Evolutionary conservation across 2,329 filamentous ascomycete genomes (phyloP).

Genomic region (Capronia americana): DNA sequence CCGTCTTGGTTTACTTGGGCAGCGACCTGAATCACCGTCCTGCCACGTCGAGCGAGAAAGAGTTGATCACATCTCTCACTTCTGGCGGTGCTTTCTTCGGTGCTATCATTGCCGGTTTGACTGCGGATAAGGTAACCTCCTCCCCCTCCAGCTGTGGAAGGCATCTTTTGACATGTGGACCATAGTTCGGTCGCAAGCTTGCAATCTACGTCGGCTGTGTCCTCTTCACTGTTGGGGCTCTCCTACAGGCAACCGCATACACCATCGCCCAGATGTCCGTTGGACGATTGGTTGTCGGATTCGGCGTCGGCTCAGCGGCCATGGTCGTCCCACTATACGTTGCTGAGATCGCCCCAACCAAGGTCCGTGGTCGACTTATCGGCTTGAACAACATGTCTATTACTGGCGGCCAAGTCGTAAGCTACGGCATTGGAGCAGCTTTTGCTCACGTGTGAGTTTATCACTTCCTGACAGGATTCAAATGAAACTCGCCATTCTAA

Average conservation of each 20-base stretch:
- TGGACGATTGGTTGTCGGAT: conserved; percentile 54
- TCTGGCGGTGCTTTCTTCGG: conserved; percentile 63
- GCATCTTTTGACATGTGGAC: conserved; percentile 25
- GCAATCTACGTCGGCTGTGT: conserved; percentile 56
- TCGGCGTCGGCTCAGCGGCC: conserved; percentile 60
- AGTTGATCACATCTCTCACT: conserved; percentile 63
- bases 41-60: conserved; percentile 62
- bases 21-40: conserved; percentile 58
- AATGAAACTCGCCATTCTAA: neutral
- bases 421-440: conserved; percentile 81
- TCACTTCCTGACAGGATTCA: neutral
- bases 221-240: conserved; percentile 53
- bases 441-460: conserved; percentile 61
- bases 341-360: conserved; percentile 58
- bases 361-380: conserved; percentile 58
- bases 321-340: conserved; percentile 75
- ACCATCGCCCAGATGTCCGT: conserved; percentile 53
- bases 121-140: conserved; percentile 53
- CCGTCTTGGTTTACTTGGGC: conserved; percentile 62
- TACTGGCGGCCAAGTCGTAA: conserved; percentile 85
- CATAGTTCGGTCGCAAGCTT: conserved; percentile 50
- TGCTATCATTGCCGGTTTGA: conserved; percentile 59
- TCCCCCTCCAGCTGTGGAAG: neutral
- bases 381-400: conserved; percentile 75
- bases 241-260: conserved; percentile 50